A percentile compares a stretch with the other conserved stretches of the same genome.
These are phyloP conservation scores for Ascosphaera apis DNA, from an alignment of 2,329 filamentous ascomycete species.

Conservation along the genomic window DNA sequence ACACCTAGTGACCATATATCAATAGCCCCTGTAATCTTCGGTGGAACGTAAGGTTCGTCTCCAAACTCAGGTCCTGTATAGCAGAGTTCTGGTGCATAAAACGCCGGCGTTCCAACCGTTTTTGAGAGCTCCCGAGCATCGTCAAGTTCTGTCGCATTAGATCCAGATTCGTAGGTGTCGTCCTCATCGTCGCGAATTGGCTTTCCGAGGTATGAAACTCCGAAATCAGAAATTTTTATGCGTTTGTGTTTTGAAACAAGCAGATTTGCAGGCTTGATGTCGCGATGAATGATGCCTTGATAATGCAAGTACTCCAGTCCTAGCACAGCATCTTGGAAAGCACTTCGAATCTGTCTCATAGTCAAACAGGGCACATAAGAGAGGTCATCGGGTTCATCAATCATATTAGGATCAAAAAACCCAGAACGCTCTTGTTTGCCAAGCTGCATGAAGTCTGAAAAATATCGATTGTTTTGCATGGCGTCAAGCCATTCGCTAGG, in stretches of 20 bases:
- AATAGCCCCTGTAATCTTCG: constrained; percentile 72
- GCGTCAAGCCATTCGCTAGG: constrained; percentile 27
- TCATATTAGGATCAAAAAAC: constrained; percentile 35
- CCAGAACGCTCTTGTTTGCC: constrained; percentile 16
- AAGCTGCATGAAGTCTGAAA: neutral
- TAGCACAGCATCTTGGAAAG: constrained; percentile 80
- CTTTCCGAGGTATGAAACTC: constrained; percentile 87
- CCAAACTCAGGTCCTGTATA: constrained; percentile 50
- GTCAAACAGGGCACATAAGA: constrained; percentile 89
- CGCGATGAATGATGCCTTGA: constrained; percentile 61
- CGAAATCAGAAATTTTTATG: constrained; percentile 97
- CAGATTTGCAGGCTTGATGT: constrained; percentile 77
- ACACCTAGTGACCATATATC: constrained; percentile 95
- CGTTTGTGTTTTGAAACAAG: constrained; percentile 64
- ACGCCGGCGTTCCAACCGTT: constrained; percentile 90
- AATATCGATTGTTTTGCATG: constrained; percentile 54
- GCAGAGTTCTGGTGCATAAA: constrained; percentile 91
- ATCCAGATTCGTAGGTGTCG: constrained; percentile 52
- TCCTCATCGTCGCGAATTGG: constrained; percentile 64
- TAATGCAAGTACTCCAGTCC: constrained; percentile 86
- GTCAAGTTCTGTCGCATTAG: constrained; percentile 67
- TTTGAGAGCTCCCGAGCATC: constrained; percentile 93
- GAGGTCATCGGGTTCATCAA: constrained; percentile 58
- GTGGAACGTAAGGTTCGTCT: constrained; percentile 30
- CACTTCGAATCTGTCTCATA: constrained; percentile 53